Percentiles rank a stretch among this genome's conserved stretches.
Evolutionary conservation across 257 asterid genomes (phyloP).

Genomic region (Coffea canephora): DNA sequence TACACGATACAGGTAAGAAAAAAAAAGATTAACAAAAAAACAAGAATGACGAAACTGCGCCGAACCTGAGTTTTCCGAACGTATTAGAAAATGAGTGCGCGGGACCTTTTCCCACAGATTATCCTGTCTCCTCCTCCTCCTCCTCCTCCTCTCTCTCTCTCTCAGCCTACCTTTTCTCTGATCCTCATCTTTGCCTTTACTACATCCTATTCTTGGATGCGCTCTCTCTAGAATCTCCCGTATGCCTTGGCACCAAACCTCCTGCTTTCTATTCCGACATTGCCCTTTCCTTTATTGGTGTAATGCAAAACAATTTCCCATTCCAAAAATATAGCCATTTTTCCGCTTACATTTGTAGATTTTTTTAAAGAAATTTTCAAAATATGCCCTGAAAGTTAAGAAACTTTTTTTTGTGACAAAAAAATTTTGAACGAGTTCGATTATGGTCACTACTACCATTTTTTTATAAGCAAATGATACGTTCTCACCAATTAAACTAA

Average conservation of each 20-base stretch:
- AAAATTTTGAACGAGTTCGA: too few species aligned
- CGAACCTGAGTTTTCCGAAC: conserved; percentile 66
- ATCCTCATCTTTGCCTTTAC: background rate
- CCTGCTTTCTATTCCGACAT: conserved; percentile 3
- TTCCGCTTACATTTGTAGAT: background rate
- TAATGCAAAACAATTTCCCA: background rate
- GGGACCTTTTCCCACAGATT: conserved; percentile 5
- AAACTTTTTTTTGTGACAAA: too few species aligned
- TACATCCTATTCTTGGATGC: background rate
- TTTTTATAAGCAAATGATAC: too few species aligned
- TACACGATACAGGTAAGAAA: too few species aligned
- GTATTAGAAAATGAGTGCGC: conserved; percentile 37
- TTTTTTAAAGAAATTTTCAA: background rate
- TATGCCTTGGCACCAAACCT: too few species aligned
- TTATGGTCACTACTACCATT: too few species aligned
- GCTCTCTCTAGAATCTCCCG: background rate
- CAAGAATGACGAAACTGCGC: conserved; percentile 69
- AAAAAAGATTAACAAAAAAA: conserved; percentile 33
- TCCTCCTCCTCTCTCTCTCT: too few species aligned
- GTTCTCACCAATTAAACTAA: too few species aligned
- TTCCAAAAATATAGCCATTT: background rate
- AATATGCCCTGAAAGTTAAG: background rate
- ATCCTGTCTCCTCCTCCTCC: conserved; percentile 2
- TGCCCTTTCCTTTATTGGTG: conserved; percentile 23
- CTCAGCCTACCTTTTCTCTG: conserved; percentile 10